Evolutionary conservation across 108 stramenopile genomes (phyloP).

Genomic region (Parmales sp.): DNA sequence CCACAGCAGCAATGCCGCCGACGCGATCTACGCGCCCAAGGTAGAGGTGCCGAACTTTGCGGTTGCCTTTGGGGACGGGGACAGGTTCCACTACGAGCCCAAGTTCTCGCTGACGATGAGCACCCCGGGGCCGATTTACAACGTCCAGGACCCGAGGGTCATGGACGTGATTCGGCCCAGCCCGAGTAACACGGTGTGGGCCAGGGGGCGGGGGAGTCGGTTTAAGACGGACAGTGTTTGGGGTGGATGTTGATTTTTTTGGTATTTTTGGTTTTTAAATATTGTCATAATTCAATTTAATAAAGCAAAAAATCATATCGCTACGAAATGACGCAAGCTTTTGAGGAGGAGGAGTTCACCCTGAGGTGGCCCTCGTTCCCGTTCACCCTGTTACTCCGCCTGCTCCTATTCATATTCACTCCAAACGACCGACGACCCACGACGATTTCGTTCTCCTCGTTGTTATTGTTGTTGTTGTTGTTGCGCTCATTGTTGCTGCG

Average conservation of each 20-base stretch:
- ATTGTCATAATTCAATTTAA: no score
- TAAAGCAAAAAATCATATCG: no score
- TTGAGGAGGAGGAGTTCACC: no score
- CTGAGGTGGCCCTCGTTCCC: no score
- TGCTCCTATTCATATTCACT: no score
- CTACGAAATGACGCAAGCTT: no score
- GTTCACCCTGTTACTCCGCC: no score
- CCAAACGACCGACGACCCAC: no score
- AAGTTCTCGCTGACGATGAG: neutral
- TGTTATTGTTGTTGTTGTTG: no score
- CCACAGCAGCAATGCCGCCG: neutral
- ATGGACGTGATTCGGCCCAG: neutral
- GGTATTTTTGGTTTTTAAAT: no score
- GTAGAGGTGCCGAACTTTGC: constrained; percentile 4
- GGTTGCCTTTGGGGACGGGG: constrained; percentile 6
- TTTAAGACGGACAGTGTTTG: constrained; percentile 8
- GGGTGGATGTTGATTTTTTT: neutral
- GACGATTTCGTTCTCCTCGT: no score
- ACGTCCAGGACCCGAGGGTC: neutral
- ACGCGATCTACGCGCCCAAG: constrained; percentile 9
- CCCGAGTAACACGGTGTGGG: neutral
- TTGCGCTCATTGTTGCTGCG: no score
- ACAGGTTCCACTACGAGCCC: neutral
- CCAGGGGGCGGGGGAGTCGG: neutral
- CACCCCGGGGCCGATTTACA: constrained; percentile 1